Evolutionary conservation across 208 protist genomes (phyloP).

Genomic region (Leishmania lainsoni): DNA sequence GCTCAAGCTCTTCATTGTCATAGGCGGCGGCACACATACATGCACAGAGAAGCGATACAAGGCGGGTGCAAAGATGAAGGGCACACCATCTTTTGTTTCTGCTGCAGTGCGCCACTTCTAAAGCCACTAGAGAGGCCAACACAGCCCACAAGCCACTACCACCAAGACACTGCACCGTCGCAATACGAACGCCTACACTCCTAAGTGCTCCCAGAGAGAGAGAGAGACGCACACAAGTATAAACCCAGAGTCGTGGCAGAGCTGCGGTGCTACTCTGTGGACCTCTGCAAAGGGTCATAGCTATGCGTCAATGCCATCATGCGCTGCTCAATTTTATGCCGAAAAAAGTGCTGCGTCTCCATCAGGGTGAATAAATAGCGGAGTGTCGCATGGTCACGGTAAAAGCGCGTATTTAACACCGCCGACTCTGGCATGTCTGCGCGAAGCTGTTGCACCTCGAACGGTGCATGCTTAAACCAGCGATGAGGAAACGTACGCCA

Average conservation of each 20-base stretch:
- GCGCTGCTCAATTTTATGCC: conserved; percentile 59
- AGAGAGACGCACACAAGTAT: too few relatives aligned
- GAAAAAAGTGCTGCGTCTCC: conserved; percentile 80
- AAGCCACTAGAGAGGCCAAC: background rate
- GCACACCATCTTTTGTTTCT: background rate
- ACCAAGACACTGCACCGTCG: background rate
- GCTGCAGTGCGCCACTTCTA: background rate
- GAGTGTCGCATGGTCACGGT: conserved; percentile 80
- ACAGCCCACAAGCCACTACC: background rate
- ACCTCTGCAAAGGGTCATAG: conserved; percentile 49
- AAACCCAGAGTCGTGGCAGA: background rate
- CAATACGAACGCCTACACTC: background rate
- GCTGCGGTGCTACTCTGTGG: background rate
- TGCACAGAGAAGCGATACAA: background rate
- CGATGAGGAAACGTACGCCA: conserved; percentile 85
- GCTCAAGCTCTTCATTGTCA: background rate
- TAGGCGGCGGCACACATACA: background rate
- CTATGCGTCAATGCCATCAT: conserved; percentile 62
- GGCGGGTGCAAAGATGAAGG: background rate
- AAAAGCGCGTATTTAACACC: conserved; percentile 78
- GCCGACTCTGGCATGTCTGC: conserved; percentile 76
- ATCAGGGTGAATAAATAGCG: conserved; percentile 82
- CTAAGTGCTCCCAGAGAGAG: background rate
- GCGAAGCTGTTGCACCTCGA: conserved; percentile 90
- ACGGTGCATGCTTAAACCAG: conserved; percentile 90